Base-by-base conservation (phyloP, 306 rosid species). In the Inga laurina region DNA sequence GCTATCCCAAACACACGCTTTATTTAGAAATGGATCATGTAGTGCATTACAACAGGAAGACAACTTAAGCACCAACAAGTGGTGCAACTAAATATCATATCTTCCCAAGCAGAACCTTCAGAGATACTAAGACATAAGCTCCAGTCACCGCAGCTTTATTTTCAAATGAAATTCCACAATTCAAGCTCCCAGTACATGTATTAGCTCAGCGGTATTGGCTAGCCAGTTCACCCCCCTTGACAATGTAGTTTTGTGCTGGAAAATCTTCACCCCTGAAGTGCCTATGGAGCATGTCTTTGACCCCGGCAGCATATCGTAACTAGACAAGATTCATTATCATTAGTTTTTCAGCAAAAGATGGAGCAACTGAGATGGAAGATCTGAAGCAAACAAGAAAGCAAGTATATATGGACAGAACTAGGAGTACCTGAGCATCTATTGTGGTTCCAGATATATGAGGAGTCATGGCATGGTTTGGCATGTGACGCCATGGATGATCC, bases 401-500 rank as follows among this genome's bases (percentile, higher is more conserved):
- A 43, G 61, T 34, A 7, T 9, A 14, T 35, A 39, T 78, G 65
- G 21, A 14, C 14, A 10, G 52, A 78, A 49, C 8, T 27, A 15
- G 30, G 77, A 35, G 18, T 88, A 93, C 99, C 99, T 96, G 99
- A 66, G 79, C 99, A 85, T 96, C 99, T 27, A 96, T 96, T 81
- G 99, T 96, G 85, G 99, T 96, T 30, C 99, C 98, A 52, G 98
- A 96, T 77, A 90, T 64, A 81, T 96, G 99, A 80, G 99, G 99
- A 75, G 99, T 96, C 99, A 96, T 96, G 48, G 99, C 98, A 21
- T 96, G 97, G 85, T 96, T 96, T 27, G 99, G 97, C 99, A 96
- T 96, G 88, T 91, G 85, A 64, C 99, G 99, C 99, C 99, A 96
- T 76, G 99, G 99, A 77, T 96, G 99, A 85, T 96, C 99, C 87